Base-by-base conservation (phyloP, 805 yeast genomes). In the Komagataella ulmi region DNA sequence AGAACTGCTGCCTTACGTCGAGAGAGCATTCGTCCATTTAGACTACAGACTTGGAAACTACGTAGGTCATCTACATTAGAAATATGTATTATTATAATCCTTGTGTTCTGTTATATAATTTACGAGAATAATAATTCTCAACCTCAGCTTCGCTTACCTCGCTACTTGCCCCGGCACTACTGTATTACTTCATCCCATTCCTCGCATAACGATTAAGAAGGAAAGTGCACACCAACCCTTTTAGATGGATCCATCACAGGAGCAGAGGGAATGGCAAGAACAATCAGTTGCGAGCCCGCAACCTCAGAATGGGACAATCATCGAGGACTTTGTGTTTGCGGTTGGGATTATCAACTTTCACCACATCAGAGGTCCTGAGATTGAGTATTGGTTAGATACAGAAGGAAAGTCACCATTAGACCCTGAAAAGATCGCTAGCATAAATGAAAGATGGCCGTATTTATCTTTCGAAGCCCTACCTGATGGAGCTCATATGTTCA, bases 391-490 rank as follows among this genome's bases (percentile, higher is more conserved):
- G 88, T 74, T 83, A 18, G 80, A 77, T 59, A 68, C 69, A 53
- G 64, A 67, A 51, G 56, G 63, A 0, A 55, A 51, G 6, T 58
- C 54, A 3, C 71, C 74, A 1, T 69, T 65, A 24, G 69, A 67
- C 30, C 30, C 52, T n/a, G 56, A 54, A 1, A 59, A 66, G 45
- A 58, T 62, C 43, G 67, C 67, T 19, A 65, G 68, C 46, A 62
- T 61, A 24, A 58, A 65, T 14, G 59, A 67, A 3, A 67, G 85
- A 17, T 93, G 97, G 90, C 89, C 93, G 8, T 81, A 83, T 60
- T 67, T 93, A 46, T 95, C 99, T 2, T 93, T 93, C 61, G 97
- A 90, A 63, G 95, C 97, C 1, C 69, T 93, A 19, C 98, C 99
- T 0, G 99, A 93, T 66, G 98, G 98, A 3, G 83, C 95, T 2